Percentiles rank a stretch among this genome's conserved stretches.
phyloP scores from a whole-genome alignment of 2,329 filamentous ascomycete species.

The Plectosphaerella plurivora region DNA sequence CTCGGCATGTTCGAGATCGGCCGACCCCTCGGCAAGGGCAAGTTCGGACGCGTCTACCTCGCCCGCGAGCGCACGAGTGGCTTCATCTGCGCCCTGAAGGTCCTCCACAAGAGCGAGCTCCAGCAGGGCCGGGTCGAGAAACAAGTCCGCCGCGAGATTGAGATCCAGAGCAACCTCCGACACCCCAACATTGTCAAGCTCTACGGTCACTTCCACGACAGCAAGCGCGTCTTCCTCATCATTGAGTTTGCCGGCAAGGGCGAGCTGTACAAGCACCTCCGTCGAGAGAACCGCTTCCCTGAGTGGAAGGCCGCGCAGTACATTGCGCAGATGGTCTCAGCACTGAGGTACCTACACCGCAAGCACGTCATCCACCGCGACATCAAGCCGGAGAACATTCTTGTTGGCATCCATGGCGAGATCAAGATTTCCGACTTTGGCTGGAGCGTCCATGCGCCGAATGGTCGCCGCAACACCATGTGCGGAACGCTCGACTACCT shows the following conservation, averaged over 20 bases:
- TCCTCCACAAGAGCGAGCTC: slow-evolving; percentile 79
- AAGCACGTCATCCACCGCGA: slow-evolving; percentile 98
- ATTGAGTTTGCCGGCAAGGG: slow-evolving; percentile 83
- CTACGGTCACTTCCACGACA: slow-evolving; percentile 86
- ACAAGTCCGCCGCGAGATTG: slow-evolving; percentile 82
- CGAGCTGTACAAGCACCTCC: slow-evolving; percentile 82
- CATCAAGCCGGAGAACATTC: slow-evolving; percentile 97
- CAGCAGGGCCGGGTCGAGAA: slow-evolving; percentile 76
- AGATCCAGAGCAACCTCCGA: slow-evolving; percentile 82
- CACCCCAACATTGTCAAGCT: slow-evolving; percentile 82
- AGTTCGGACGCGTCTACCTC: slow-evolving; percentile 83
- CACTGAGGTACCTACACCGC: slow-evolving; percentile 84
- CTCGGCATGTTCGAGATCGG: slow-evolving; percentile 94
- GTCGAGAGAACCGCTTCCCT: slow-evolving; percentile 73
- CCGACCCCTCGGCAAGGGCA: slow-evolving; percentile 79
- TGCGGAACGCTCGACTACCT: slow-evolving; percentile 97
- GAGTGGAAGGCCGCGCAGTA: slow-evolving; percentile 86
- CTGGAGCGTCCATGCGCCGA: slow-evolving; percentile 96
- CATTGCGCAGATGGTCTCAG: slow-evolving; percentile 86
- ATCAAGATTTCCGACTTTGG: slow-evolving; percentile 99
- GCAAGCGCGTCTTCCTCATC: slow-evolving; percentile 81
- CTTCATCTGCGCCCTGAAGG: slow-evolving; percentile 84
- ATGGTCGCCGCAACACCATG: slow-evolving; percentile 89
- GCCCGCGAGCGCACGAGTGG: slow-evolving; percentile 73
- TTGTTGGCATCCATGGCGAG: slow-evolving; percentile 93